Evolutionary conservation across 176 grass and related monocot genomes (phyloP), one percentile per base, ranked within the genome.

Genomic region (Oryza meyeriana): DNA sequence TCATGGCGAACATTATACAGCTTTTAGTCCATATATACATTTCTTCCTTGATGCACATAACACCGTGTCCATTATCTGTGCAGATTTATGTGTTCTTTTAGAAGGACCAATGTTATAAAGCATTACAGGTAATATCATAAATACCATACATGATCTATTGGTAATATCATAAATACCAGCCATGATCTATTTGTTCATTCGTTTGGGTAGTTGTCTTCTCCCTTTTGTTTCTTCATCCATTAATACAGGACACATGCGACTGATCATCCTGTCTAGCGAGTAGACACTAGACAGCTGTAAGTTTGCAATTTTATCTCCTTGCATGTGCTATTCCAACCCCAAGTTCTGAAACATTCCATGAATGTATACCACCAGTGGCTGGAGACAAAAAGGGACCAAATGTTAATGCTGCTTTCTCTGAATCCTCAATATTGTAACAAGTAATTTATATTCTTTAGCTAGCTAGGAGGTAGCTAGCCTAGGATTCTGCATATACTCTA

Each of bases 261-360:
- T 84, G 75, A 83, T 83, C 86, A 83, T 73, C 32, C 42, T 79
- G 80, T 79, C 86, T 44, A 82, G 71, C 72, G 57, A 75, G 71
- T 87, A 63, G 55, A 24, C 35, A 75, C 63, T 87, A 63, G 55
- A 24, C 35, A 74, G 61, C 81, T 79, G 75, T 74, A 74, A 74
- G 59, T 74, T 86, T 36, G 26, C 75, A 79, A 34, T 79, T 72
- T 62, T 79, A 66, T 83, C 33, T 67, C 81, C 68, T 74, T 35
- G 38, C 75, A 74, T 79, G 81, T 88, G 86, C 68, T 35, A 57
- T 61, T 84, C 27, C 75, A 74, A 35, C 22, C 65, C 22, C 65
- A 73, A 35, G 59, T 33, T 44, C 76, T 74, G 26, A 59, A 78
- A 67, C 74, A 72, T 82, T 77, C 66, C 30, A 66, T 78, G 74